Percentiles rank a stretch among this genome's conserved stretches.
Conservation (phyloP, 2,329 filamentous ascomycete species). For the Falciphora oryzae region DNA sequence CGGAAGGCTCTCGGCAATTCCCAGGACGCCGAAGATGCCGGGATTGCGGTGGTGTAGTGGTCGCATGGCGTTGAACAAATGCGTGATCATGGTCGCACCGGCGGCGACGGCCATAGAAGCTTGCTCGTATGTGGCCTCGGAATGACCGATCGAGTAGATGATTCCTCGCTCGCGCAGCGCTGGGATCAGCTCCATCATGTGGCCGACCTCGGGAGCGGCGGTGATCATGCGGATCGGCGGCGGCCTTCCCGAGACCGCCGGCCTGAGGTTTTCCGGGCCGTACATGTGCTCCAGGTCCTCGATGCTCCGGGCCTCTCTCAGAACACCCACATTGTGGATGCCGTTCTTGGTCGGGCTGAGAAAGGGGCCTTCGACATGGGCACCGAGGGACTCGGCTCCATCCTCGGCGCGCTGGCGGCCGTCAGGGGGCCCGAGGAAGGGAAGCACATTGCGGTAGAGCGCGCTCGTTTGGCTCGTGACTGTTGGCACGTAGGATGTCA, state of each 20-base stretch:
- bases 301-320: conserved; percentile 59
- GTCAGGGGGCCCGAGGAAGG: conserved; percentile 70
- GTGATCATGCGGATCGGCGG: conserved; percentile 72
- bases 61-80: conserved; percentile 91
- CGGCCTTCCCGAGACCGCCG: conserved; percentile 27
- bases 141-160: conserved; percentile 77
- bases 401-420: conserved; percentile 51
- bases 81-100: conserved; percentile 84
- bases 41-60: conserved; percentile 88
- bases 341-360: conserved; percentile 78
- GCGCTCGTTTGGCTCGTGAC: conserved; percentile 75
- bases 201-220: conserved; percentile 73
- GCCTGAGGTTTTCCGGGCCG: conserved; percentile 60
- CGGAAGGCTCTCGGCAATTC: conserved; percentile 50
- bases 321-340: conserved; percentile 70
- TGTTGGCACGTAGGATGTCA: conserved; percentile 84
- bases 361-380: conserved; percentile 89
- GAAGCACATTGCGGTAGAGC: conserved; percentile 76
- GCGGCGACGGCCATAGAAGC: conserved; percentile 64
- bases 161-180: conserved; percentile 61
- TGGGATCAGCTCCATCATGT: conserved; percentile 64
- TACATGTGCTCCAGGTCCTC: conserved; percentile 66
- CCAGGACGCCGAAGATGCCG: conserved; percentile 81
- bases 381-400: conserved; percentile 81
- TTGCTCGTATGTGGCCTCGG: conserved; percentile 80